A percentile compares a stretch with the other conserved stretches of the same genome.
phyloP scores from a whole-genome alignment of 176 grass and related monocot genomes.

The Thinopyrum elongatum region DNA sequence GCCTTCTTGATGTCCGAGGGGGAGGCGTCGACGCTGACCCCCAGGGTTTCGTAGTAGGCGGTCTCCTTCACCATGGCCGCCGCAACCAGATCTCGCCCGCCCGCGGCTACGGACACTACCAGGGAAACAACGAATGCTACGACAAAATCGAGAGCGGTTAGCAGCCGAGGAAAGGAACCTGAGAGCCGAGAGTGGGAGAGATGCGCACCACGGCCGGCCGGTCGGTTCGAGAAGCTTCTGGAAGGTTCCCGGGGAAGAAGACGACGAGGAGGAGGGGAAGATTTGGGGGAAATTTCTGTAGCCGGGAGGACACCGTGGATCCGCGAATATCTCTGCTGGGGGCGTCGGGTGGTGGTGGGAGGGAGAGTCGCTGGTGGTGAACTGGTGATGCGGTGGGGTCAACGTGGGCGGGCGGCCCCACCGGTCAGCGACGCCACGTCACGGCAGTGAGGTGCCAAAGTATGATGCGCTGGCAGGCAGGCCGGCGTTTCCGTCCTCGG shows the following conservation, averaged over 20 bases:
- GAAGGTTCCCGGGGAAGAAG: neutral
- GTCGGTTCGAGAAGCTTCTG: slow-evolving; percentile 19
- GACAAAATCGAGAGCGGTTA: neutral
- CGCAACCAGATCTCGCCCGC: slow-evolving; percentile 22
- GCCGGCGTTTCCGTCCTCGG: neutral
- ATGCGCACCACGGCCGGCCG: neutral
- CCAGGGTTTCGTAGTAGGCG: slow-evolving; percentile 78
- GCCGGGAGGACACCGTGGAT: neutral
- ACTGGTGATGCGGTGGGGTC: neutral
- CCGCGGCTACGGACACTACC: neutral
- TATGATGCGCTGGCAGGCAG: neutral
- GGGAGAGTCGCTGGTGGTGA: neutral
- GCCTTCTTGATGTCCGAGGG: slow-evolving; percentile 97
- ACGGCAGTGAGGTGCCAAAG: neutral
- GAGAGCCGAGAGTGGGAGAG: neutral
- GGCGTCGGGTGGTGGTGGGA: neutral
- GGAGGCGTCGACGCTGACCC: slow-evolving; percentile 75
- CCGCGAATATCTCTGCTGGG: neutral
- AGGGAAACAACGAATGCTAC: neutral
- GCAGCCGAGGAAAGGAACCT: neutral
- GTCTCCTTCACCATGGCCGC: slow-evolving; percentile 83
- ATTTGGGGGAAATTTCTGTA: slow-evolving; percentile 23
- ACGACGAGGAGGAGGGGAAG: neutral
- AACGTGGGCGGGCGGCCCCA: neutral
- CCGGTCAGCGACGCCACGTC: neutral